Base-by-base conservation (phyloP, 208 protist species). In the Crithidia acanthocephali region DNA sequence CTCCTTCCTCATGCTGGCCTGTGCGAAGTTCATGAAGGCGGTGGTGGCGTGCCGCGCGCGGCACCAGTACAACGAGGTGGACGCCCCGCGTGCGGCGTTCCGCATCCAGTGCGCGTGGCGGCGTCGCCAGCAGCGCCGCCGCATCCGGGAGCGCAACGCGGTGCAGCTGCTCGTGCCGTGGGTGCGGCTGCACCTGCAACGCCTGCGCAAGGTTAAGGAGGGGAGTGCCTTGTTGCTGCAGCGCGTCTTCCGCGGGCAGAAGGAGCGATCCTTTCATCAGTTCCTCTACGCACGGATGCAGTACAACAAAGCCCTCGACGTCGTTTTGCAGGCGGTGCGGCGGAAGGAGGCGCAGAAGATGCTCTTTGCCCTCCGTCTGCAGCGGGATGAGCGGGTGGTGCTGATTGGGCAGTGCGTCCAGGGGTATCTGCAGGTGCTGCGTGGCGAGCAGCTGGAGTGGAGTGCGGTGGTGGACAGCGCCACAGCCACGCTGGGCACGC, bases 31-130 rank as follows among this genome's bases (percentile, higher is more conserved):
- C 45, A 70, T 81, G 30, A 70, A 71, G 28, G 71, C 73, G 0
- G 71, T 85, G 32, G 18, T 32, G 33, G 53, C 74, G 11, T 40
- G 78, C 25, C 86, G 86, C 2, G 64, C 25, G 42, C 53, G 52
- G 33, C 66, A 81, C 28, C 33, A 28, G 16, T 64, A 77, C 50
- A 78, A 82, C 23, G 77, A 58, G 9, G 64, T 86, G 22, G 72
- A 73, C n/a, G 84, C 79, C 32, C 86, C 86, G 15, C 73, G 50
- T 13, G 90, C 90, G 4, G 87, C 85, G 8, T 93, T 79, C 68
- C 47, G 69, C 27, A 87, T 95, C 63, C 85, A 93, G 80, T 90
- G 83, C 37, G 47, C 52, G 56, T 95, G 87, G 86, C 79, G 90
- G 20, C 72, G 76, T 18, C 68, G 63, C 28, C 55, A 55, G 59